Conservation (phyloP, 140 eudicot species). For the Ambrosia hybrid region DNA sequence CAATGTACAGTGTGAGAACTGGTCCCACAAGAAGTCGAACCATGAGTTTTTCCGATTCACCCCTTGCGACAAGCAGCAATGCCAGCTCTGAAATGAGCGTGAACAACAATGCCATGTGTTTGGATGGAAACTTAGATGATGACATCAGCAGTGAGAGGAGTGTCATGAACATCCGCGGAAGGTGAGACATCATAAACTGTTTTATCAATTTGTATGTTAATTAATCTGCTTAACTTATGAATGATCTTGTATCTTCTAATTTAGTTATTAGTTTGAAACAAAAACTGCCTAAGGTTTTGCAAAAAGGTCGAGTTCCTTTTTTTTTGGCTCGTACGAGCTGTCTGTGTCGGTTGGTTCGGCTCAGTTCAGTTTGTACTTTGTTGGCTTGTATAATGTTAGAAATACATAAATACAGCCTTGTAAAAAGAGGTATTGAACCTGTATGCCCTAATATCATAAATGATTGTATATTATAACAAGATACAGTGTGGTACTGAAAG, state of each 20-base stretch:
- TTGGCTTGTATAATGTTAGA: not conserved
- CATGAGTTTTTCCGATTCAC: conserved; percentile 79
- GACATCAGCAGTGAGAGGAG: conserved; percentile 57
- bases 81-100: conserved; percentile 94
- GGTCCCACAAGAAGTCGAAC: conserved; percentile 74
- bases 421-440: not conserved
- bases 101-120: conserved; percentile 50
- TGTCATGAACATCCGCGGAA: conserved; percentile 50
- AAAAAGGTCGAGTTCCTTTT: not conserved
- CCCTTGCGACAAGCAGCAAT: conserved; percentile 93
- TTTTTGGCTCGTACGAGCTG: not conserved
- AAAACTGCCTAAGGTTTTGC: not conserved
- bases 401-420: not conserved
- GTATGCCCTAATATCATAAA: too few relatives aligned
- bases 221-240: conserved; percentile 26
- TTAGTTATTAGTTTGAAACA: conserved; percentile 33
- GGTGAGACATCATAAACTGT: conserved; percentile 37
- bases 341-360: not conserved
- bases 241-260: conserved; percentile 23
- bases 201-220: conserved; percentile 29
- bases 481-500: too few relatives aligned
- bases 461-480: too few relatives aligned
- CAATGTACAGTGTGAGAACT: conserved; percentile 92
- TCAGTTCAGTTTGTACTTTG: not conserved
- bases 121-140: conserved; percentile 70